Percentiles rank a stretch among this genome's conserved stretches.
These are phyloP conservation scores for Lactarius indigo DNA, from an alignment of 768 basidiomycete species.

Conservation along the genomic window DNA sequence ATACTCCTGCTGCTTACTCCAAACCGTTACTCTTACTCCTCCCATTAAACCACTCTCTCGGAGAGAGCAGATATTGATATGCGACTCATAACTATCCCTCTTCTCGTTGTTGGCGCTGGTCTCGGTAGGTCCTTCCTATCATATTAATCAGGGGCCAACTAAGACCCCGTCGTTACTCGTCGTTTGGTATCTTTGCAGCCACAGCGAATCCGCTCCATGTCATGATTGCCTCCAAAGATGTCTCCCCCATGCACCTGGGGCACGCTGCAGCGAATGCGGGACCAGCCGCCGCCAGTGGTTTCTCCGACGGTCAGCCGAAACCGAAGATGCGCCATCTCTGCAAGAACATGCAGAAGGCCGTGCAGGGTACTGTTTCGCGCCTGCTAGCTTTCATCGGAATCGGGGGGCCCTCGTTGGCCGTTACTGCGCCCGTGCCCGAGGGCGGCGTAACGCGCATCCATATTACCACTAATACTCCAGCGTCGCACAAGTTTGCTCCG, in stretches of 20 bases:
- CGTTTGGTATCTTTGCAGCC: conserved; percentile 1
- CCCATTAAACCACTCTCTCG: neutral
- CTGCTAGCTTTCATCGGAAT: conserved; percentile 20
- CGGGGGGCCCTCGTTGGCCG: neutral
- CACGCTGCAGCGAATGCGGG: conserved; percentile 11
- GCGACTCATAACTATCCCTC: neutral
- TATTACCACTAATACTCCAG: neutral
- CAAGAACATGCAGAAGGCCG: conserved; percentile 22
- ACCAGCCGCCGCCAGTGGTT: neutral
- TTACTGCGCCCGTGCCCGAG: neutral
- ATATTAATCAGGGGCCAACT: neutral
- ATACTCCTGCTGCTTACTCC: neutral
- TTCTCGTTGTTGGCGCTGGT: conserved; percentile 15
- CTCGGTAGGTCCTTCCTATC: conserved; percentile 15
- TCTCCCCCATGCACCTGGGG: conserved; percentile 20
- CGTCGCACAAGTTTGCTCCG: neutral
- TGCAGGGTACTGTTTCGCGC: conserved; percentile 12
- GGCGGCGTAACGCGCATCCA: conserved; percentile 7
- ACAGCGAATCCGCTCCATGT: conserved; percentile 14
- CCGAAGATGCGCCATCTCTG: conserved; percentile 23
- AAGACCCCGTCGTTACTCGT: neutral
- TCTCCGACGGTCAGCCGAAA: conserved; percentile 3
- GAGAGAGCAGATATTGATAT: neutral
- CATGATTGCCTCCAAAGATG: conserved; percentile 12
- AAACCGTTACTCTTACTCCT: neutral